Conservation (phyloP, 495 filamentous ascomycete genomes). For the Penicillium angulare region DNA sequence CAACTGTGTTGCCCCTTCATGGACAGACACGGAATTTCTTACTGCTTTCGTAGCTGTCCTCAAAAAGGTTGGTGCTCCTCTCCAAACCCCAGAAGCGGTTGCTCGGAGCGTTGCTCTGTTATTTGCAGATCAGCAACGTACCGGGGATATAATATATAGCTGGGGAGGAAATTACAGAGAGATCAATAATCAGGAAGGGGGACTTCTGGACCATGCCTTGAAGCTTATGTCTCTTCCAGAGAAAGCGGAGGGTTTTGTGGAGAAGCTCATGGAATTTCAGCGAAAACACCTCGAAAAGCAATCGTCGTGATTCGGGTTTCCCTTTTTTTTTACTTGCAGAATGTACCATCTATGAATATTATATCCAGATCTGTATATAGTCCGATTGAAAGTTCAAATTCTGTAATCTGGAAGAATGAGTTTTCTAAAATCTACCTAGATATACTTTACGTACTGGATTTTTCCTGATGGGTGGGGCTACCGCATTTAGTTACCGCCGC, state of each 20-base stretch:
- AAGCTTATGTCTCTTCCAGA: neutral
- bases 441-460: too few relatives aligned
- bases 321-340: too few relatives aligned
- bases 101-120: constrained; percentile 36
- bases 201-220: constrained; percentile 16
- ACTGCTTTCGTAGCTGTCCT: constrained; percentile 17
- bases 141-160: constrained; percentile 41
- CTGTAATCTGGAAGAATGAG: too few relatives aligned
- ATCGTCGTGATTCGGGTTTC: too few relatives aligned
- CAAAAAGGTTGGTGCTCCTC: constrained; percentile 18
- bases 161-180: constrained; percentile 37
- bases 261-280: too few relatives aligned
- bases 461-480: too few relatives aligned
- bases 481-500: too few relatives aligned
- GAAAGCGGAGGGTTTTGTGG: neutral
- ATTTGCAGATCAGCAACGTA: constrained; percentile 30
- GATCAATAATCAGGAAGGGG: constrained; percentile 32
- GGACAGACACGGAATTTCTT: constrained; percentile 37
- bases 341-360: too few relatives aligned
- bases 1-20: constrained; percentile 43
- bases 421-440: too few relatives aligned
- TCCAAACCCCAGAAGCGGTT: constrained; percentile 36
- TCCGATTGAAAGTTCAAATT: too few relatives aligned
- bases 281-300: too few relatives aligned
- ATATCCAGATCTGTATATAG: too few relatives aligned